Percentiles rank a stretch among this genome's conserved stretches.
These are phyloP conservation scores for Podospora pseudopauciseta DNA, from an alignment of 495 filamentous ascomycete species.

Conservation along the genomic window DNA sequence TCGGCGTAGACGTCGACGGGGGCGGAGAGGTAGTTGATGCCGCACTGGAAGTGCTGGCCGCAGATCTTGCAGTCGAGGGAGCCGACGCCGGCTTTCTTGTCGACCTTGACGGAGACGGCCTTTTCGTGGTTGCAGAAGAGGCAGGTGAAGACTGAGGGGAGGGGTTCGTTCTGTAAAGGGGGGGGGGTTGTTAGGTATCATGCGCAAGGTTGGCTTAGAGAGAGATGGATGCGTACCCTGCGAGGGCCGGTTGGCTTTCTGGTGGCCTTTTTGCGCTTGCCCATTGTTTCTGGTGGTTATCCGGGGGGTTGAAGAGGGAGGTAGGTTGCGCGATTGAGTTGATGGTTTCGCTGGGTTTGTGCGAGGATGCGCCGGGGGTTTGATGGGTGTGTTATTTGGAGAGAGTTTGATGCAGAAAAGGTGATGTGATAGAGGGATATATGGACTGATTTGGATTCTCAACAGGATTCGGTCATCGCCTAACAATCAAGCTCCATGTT, in stretches of 20 bases:
- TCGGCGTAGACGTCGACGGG: slow-evolving; percentile 95
- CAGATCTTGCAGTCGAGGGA: slow-evolving; percentile 86
- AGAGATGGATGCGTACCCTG: slow-evolving; percentile 55
- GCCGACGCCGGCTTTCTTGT: slow-evolving; percentile 85
- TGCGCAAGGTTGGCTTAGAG: not conserved
- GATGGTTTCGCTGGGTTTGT: not conserved
- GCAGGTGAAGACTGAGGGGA: slow-evolving; percentile 88
- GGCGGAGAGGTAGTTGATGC: slow-evolving; percentile 86
- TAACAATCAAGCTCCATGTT: too few species aligned
- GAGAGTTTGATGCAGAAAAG: not conserved
- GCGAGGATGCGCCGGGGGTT: not conserved
- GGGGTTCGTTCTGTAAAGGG: slow-evolving; percentile 66
- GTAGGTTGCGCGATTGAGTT: not conserved
- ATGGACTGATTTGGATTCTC: not conserved
- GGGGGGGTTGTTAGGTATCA: not conserved
- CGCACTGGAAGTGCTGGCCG: slow-evolving; percentile 86
- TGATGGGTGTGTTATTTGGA: not conserved
- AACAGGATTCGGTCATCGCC: not conserved
- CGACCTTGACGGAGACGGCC: slow-evolving; percentile 79
- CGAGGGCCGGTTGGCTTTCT: slow-evolving; percentile 77
- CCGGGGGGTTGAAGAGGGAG: not conserved
- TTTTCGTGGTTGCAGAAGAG: slow-evolving; percentile 98
- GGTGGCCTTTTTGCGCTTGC: slow-evolving; percentile 94
- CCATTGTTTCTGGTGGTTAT: slow-evolving; percentile 40
- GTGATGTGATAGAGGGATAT: not conserved